Evolutionary conservation across 495 filamentous ascomycete genomes (phyloP), one percentile per base, ranked within the genome.

Genomic region (Astrothelium macrocarpum): DNA sequence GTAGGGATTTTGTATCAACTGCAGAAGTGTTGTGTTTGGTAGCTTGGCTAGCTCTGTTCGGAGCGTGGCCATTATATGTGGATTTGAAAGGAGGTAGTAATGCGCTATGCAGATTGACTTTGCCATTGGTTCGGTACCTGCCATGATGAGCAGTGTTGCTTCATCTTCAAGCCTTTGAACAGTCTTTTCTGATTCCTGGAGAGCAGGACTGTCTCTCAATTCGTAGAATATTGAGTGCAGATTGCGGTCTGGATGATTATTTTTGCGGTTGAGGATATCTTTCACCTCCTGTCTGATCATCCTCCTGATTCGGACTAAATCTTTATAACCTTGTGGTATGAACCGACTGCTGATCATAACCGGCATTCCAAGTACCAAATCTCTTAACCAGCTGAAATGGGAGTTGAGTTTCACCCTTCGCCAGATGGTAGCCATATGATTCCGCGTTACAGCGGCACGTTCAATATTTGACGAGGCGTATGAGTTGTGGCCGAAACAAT

Each of bases 1-100:
- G 65, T 84, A 82, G 0, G 82, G 79, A 32, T 84, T 67, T 32
- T 75, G 62, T 62, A 84, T 79, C 28, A 85, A 71, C 34, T 78
- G 70, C 28, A 63, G 62, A 10, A 64, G 49, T 9, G 29, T 63
- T n/a, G 39, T 12, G 12, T 64, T 26, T 23, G 20, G 20, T 14
- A 32, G 46, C 5, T 36, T 36, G 1, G 18, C 32, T 18, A 69
- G 64, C 32, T 68, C 71, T 18, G 32, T 43, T 18, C 67, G 70
- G 0, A 69, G 58, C 14, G 28, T 59, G 18, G 29, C 20, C 28
- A 67, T 36, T 4, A 65, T 45, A 10, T 20, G 18, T 20, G 69
- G 69, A 18, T 32, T 59, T 11, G 31, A 5, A 36, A 67, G 60
- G 23, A 73, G 11, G 60, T 71, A 61, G 60, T 67, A 73, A 14